phyloP scores from a whole-genome alignment of 192 early-diverging fungal species.

The Podila epigama region DNA sequence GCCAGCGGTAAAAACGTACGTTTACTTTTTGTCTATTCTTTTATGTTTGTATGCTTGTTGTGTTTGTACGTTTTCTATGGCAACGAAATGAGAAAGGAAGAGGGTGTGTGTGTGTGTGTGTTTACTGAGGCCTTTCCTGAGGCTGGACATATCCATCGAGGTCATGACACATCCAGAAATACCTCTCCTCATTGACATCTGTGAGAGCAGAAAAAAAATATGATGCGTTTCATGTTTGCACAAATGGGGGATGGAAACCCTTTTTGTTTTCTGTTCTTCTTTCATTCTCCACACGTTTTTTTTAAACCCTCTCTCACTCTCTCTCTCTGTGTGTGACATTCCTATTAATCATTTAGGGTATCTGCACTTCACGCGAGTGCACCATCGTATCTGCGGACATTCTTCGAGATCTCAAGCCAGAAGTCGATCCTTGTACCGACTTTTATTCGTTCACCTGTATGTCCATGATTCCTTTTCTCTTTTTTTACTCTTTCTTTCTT shows the following conservation, averaged over 20 bases:
- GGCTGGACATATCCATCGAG: neutral
- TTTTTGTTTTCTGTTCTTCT: neutral
- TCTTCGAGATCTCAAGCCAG: constrained; percentile 58
- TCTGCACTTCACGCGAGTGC: constrained; percentile 65
- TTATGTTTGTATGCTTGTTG: neutral
- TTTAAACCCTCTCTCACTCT: neutral
- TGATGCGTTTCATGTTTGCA: neutral
- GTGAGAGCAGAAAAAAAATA: too few relatives aligned
- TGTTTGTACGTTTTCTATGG: neutral
- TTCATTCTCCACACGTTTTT: too few relatives aligned
- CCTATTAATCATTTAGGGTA: too few relatives aligned
- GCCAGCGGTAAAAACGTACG: constrained; percentile 34
- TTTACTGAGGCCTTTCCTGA: too few relatives aligned
- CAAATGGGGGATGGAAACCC: neutral
- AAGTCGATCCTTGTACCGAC: constrained; percentile 70
- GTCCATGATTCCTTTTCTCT: neutral
- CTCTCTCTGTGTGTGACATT: too few relatives aligned
- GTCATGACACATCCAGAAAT: neutral
- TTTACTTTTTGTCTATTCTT: neutral
- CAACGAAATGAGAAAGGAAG: neutral
- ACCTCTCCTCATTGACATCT: neutral
- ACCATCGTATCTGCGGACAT: constrained; percentile 60
- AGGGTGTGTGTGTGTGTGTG: neutral
- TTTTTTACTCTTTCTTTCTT: neutral
- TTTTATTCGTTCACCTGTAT: constrained; percentile 74